Percentiles rank a stretch among this genome's conserved stretches.
phyloP scores from a whole-genome alignment of 768 basidiomycete species.

The Serendipita sp. region DNA sequence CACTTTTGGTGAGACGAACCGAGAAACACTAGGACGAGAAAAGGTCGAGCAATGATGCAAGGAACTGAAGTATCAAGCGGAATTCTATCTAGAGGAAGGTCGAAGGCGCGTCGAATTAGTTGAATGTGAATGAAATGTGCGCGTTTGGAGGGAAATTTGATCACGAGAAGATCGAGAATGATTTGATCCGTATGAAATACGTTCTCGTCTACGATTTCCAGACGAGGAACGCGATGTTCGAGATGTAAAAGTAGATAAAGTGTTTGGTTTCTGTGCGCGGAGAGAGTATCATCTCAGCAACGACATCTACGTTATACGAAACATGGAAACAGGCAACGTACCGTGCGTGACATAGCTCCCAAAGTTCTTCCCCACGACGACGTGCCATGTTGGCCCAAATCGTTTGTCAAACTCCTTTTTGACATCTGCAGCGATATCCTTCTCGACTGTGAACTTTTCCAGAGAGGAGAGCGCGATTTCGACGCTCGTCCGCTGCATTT shows the following conservation, averaged over 20 bases:
- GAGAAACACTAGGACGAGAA: not conserved
- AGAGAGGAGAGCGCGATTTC: conserved; percentile 74
- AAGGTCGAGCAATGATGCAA: not conserved
- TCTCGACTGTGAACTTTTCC: conserved; percentile 88
- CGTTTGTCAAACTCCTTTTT: conserved; percentile 95
- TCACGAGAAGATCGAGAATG: too few relatives aligned
- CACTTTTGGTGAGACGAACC: too few relatives aligned
- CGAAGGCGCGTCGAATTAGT: not conserved
- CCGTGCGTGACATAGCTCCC: conserved; percentile 96
- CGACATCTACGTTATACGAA: not conserved
- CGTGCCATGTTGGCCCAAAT: conserved; percentile 93
- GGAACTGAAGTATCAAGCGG: not conserved
- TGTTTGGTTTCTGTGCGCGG: conserved; percentile 72
- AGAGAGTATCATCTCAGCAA: not conserved
- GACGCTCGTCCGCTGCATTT: conserved; percentile 90
- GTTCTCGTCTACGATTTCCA: conserved; percentile 60
- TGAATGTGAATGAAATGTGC: not conserved
- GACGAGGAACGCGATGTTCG: conserved; percentile 80
- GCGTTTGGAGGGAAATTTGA: not conserved
- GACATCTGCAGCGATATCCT: conserved; percentile 94
- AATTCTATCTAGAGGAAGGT: not conserved
- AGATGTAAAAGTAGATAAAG: conserved; percentile 98
- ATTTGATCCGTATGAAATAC: conserved; percentile 8
- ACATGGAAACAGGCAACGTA: conserved; percentile 27
- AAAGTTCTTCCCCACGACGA: conserved; percentile 98